Evolutionary conservation across 768 basidiomycete genomes (phyloP).

Genomic region (Xanthoconium purpureum): DNA sequence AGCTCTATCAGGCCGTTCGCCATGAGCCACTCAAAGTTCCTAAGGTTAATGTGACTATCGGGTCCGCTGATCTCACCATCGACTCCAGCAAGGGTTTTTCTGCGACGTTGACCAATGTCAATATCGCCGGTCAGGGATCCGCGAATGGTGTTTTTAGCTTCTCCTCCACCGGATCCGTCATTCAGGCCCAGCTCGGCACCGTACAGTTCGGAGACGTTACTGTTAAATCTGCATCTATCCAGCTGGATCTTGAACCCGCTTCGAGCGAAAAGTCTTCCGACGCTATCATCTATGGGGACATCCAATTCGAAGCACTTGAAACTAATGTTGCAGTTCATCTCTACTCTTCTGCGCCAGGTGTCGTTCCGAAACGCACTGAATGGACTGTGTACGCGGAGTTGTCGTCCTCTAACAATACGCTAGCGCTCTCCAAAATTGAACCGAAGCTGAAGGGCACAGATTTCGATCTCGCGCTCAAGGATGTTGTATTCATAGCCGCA

Average conservation of each 20-base stretch:
- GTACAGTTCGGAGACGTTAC: neutral
- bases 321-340: conserved; percentile 1
- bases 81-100: conserved; percentile 1
- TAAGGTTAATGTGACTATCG: conserved; percentile 1
- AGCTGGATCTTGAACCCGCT: conserved; percentile 4
- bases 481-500: conserved; percentile 1
- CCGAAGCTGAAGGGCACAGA: conserved; percentile 1
- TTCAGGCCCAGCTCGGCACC: conserved; percentile 1
- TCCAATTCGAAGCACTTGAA: conserved; percentile 1
- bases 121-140: neutral
- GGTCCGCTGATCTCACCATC: conserved; percentile 1
- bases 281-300: neutral
- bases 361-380: conserved; percentile 1
- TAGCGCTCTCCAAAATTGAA: conserved; percentile 5
- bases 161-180: conserved; percentile 1
- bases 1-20: neutral
- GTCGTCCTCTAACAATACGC: neutral
- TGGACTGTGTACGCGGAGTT: conserved; percentile 3
- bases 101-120: neutral
- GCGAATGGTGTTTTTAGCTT: neutral
- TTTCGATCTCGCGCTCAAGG: conserved; percentile 1
- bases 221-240: neutral
- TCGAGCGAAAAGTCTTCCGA: neutral
- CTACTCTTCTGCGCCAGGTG: neutral
- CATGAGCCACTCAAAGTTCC: neutral